These are phyloP conservation scores for Naganishia kalamii DNA, from an alignment of 768 basidiomycete genomes.

Conservation along the genomic window DNA sequence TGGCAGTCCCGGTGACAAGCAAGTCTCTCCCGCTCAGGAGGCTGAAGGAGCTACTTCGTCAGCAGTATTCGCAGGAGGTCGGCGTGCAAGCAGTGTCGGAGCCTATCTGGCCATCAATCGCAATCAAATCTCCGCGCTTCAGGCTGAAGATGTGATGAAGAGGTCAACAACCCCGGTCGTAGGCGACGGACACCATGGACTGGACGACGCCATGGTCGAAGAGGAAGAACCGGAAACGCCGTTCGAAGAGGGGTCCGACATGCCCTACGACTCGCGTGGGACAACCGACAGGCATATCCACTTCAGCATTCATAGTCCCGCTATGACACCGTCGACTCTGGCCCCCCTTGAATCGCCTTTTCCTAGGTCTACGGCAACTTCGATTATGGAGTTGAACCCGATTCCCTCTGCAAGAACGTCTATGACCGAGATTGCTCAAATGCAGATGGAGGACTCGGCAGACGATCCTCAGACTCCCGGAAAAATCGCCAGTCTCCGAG, in stretches of 20 bases:
- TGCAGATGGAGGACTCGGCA: not conserved
- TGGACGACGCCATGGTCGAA: conserved; percentile 4
- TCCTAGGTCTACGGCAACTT: conserved; percentile 4
- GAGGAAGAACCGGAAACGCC: not conserved
- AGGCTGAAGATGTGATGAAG: conserved; percentile 9
- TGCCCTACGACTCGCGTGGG: not conserved
- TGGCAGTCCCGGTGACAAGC: too few species aligned
- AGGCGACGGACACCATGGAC: not conserved
- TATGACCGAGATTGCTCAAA: not conserved
- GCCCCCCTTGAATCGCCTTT: conserved; percentile 3
- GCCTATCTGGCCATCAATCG: conserved; percentile 4
- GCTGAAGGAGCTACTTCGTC: not conserved
- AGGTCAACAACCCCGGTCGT: conserved; percentile 1
- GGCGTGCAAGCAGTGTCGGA: conserved; percentile 7
- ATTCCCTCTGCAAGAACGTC: not conserved
- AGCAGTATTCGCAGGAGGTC: not conserved
- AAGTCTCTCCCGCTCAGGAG: not conserved
- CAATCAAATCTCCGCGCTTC: not conserved
- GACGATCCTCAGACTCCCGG: not conserved
- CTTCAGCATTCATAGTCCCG: conserved; percentile 1
- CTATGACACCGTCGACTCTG: not conserved
- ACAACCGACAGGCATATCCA: not conserved
- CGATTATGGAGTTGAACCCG: conserved; percentile 9
- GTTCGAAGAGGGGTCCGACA: not conserved
- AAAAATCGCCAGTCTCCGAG: not conserved